A percentile compares a stretch with the other conserved stretches of the same genome.
Evolutionary conservation across 1,284 basidiomycete genomes (phyloP).

Genomic region (Tylopilus sp.): DNA sequence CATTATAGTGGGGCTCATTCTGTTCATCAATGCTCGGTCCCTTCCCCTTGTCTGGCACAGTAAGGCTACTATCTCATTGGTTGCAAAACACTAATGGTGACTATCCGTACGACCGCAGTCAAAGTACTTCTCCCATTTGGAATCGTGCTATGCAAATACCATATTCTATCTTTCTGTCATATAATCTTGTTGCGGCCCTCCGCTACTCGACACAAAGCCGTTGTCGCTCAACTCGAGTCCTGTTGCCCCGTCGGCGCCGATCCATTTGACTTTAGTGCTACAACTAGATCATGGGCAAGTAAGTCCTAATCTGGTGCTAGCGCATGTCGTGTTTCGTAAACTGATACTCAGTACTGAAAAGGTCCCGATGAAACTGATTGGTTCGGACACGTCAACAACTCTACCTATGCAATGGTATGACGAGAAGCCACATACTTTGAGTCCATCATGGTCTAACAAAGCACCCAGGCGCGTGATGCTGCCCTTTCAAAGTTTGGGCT

Average conservation of each 20-base stretch:
- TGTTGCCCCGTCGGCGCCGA: constrained; percentile 53
- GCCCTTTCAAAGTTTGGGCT: constrained; percentile 45
- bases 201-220: constrained; percentile 37
- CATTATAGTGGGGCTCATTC: constrained; percentile 27
- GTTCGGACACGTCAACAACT: constrained; percentile 69
- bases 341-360: constrained; percentile 24
- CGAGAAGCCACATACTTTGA: no score
- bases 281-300: constrained; percentile 57
- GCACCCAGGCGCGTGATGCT: constrained; percentile 39
- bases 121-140: constrained; percentile 51
- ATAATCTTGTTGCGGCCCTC: constrained; percentile 38
- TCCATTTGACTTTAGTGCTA: constrained; percentile 47
- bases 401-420: constrained; percentile 66
- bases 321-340: background rate
- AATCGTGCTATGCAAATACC: constrained; percentile 28
- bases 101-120: constrained; percentile 37
- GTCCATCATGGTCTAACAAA: background rate
- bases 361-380: constrained; percentile 70
- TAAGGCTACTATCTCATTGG: constrained; percentile 37
- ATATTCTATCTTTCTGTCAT: constrained; percentile 10
- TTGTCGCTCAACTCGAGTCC: constrained; percentile 46
- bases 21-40: constrained; percentile 56
- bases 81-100: background rate
- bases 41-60: constrained; percentile 67
- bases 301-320: constrained; percentile 28